Evolutionary conservation across 2,329 filamentous ascomycete genomes (phyloP), one percentile per base, ranked within the genome.

Genomic region (Colletotrichum coccodes): DNA sequence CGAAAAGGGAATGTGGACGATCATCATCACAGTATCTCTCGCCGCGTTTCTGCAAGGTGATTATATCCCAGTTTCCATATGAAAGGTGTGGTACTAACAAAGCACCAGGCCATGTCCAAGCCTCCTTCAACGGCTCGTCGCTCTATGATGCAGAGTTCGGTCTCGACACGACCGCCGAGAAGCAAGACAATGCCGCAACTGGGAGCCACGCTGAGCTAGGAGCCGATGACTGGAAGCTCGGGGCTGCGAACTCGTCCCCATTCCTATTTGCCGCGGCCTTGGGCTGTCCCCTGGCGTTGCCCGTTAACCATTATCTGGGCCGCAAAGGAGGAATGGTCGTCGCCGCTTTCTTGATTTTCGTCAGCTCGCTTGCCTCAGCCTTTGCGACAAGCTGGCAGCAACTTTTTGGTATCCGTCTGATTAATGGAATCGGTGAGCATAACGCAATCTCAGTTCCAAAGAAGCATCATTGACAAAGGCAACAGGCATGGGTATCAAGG

Each of bases 401-500:
- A 9, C 63, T 83, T 3, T 74, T 82, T 26, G 75, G 72, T 3
- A 74, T 82, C 0, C 77, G 81, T 8, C 73, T 79, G 1, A 40
- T 82, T 7, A 82, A 81, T 60, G 81, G 81, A 5, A 70, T 83
- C 21, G 80, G 81, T 82, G 44, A 64, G 79, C 71, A 73, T 28
- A 64, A 6, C 59, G 3, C 5, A 11, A 9, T 8, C 14, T 18
- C 18, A 4, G 6, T 21, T 40, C 9, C 2, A 30, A 60, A 21
- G 6, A 38, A 14, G 6, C 11, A 9, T 2, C 32, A 18, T 21
- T 56, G 2, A 64, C 32, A 23, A 23, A 12, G 1, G 3, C n/a
- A 2, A 3, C 52, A 79, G 83, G 81, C 1, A 85, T 85, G 83
- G 83, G 83, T 0, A 78, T 85, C 30, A 85, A 85, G 68, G 83